Conservation (phyloP, 78 protist genomes). For the Dictyostelium purpureum region DNA sequence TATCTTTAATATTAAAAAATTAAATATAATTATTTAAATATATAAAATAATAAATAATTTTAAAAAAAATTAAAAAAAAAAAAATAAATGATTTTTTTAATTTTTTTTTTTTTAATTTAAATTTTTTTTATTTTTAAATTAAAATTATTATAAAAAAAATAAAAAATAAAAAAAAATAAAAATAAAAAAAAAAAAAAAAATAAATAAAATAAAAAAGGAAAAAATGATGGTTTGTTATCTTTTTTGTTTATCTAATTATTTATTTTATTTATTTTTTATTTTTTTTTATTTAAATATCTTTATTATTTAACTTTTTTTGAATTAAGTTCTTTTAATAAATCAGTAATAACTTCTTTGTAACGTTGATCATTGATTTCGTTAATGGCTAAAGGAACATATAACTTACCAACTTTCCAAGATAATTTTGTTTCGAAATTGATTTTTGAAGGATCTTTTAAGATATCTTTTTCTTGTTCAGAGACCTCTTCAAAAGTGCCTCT, state of each 20-base stretch:
- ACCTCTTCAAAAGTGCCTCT: not conserved
- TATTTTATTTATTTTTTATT: not conserved
- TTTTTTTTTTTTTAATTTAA: not conserved
- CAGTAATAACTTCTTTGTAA: not conserved
- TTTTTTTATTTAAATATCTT: not conserved
- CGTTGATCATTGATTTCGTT: not conserved
- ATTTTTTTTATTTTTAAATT: not conserved
- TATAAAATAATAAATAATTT: not conserved
- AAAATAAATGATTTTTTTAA: not conserved
- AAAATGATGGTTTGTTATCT: too few relatives aligned
- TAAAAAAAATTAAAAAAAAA: not conserved
- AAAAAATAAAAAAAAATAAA: too few relatives aligned
- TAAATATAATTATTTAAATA: not conserved
- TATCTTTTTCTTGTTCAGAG: not conserved
- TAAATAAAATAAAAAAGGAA: not conserved
- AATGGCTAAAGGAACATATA: not conserved
- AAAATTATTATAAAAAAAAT: not conserved
- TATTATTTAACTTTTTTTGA: too few relatives aligned
- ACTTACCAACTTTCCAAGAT: conserved; percentile 20
- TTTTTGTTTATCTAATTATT: not conserved
- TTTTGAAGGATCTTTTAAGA: too few relatives aligned
- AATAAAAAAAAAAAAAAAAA: not conserved
- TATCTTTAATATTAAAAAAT: not conserved
- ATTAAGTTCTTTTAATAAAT: not conserved
- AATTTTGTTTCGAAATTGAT: not conserved